Evolutionary conservation across 177 flowering plant genomes (phyloP).

Genomic region (Telopea speciosissima): DNA sequence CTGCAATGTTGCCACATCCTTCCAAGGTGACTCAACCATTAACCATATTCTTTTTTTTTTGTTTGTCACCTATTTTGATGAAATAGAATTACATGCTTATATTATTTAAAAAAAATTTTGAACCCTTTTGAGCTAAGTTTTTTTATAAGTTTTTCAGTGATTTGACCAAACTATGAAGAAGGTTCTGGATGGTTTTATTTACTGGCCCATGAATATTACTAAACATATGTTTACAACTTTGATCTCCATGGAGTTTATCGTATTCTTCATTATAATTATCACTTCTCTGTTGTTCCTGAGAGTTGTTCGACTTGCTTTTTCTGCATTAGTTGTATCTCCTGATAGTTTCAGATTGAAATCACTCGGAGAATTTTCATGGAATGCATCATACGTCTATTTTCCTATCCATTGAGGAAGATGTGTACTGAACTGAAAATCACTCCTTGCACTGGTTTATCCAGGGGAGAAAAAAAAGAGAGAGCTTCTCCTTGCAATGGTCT

Average conservation of each 20-base stretch:
- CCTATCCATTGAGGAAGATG: too few species aligned
- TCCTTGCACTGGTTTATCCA: too few species aligned
- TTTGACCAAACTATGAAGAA: not conserved
- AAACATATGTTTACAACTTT: not conserved
- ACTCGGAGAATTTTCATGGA: too few species aligned
- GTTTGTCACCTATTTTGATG: not conserved
- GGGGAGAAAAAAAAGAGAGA: too few species aligned
- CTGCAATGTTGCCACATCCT: slow-evolving; percentile 38
- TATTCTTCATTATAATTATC: not conserved
- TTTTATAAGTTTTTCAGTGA: not conserved
- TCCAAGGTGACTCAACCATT: slow-evolving; percentile 26
- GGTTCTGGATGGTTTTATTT: not conserved
- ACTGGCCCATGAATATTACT: not conserved
- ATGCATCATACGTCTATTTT: too few species aligned
- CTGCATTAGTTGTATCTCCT: not conserved
- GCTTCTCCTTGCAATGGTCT: too few species aligned
- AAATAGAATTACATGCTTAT: not conserved
- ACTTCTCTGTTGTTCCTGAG: not conserved
- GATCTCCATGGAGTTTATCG: not conserved
- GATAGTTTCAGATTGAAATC: not conserved
- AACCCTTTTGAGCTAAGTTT: not conserved
- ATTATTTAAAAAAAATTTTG: not conserved
- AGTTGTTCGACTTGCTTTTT: not conserved
- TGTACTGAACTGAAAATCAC: too few species aligned
- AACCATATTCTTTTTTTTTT: not conserved